These are phyloP conservation scores for Barnettozyma salicaria DNA, from an alignment of 805 yeast species.

Conservation along the genomic window DNA sequence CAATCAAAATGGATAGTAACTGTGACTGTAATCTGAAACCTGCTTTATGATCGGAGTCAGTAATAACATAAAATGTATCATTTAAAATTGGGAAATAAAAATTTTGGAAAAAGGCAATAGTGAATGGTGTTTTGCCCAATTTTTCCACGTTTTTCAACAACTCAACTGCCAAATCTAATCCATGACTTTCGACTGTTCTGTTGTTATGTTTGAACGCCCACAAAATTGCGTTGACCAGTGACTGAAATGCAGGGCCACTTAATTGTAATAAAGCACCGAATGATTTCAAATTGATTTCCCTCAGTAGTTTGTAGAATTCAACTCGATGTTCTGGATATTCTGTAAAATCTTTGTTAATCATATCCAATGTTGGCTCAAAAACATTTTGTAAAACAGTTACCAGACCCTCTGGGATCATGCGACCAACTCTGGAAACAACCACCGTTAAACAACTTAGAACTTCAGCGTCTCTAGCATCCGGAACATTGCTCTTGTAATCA, in stretches of 20 bases:
- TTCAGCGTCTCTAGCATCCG: conserved; percentile 97
- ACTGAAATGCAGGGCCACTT: conserved; percentile 87
- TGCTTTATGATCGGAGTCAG: conserved; percentile 96
- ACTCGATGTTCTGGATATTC: conserved; percentile 98
- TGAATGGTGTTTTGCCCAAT: conserved; percentile 61
- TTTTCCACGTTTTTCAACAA: conserved; percentile 78
- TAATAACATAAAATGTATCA: conserved; percentile 87
- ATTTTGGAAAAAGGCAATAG: conserved; percentile 80
- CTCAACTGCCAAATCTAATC: conserved; percentile 78
- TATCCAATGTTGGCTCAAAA: conserved; percentile 87
- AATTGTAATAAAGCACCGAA: conserved; percentile 82
- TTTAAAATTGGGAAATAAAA: conserved; percentile 84
- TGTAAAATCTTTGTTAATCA: conserved; percentile 93
- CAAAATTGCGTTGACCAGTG: conserved; percentile 85
- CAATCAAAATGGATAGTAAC: conserved; percentile 75
- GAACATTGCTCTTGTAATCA: conserved; percentile 83
- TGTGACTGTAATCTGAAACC: conserved; percentile 88
- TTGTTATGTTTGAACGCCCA: conserved; percentile 99
- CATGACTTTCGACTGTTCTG: conserved; percentile 92
- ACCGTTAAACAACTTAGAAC: conserved; percentile 93
- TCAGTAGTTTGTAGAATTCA: conserved; percentile 84
- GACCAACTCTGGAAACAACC: conserved; percentile 81
- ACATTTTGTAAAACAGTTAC: conserved; percentile 83
- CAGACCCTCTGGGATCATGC: conserved; percentile 82
- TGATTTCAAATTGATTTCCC: conserved; percentile 79